These are phyloP conservation scores for Pittosporum tobira DNA, from an alignment of 129 eudicot genomes.

Conservation along the genomic window DNA sequence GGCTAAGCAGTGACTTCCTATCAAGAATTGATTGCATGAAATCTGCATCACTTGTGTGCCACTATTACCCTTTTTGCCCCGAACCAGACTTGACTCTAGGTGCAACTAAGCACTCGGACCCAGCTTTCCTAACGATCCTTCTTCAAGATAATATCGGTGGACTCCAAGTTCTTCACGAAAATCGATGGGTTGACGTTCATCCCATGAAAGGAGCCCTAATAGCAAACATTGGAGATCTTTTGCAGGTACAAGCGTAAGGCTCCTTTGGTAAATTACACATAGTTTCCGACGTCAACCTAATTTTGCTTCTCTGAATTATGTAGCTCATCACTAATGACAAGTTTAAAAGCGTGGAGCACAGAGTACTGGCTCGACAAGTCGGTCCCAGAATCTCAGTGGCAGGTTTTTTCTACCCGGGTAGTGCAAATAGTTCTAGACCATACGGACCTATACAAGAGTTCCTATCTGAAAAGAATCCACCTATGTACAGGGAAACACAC, in stretches of 20 bases:
- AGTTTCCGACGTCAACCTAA: background rate
- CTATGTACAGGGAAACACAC: conserved; percentile 16
- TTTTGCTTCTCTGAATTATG: background rate
- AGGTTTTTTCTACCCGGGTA: conserved; percentile 26
- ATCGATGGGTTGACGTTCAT: conserved; percentile 36
- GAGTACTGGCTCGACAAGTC: conserved; percentile 17
- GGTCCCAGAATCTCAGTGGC: conserved; percentile 31
- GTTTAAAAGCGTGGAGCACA: conserved; percentile 33
- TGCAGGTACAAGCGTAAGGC: conserved; percentile 29
- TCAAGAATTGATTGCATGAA: conserved; percentile 24
- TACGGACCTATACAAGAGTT: conserved; percentile 20
- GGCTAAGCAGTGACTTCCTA: conserved; percentile 20
- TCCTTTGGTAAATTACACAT: background rate
- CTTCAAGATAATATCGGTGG: conserved; percentile 43
- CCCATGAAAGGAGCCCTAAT: conserved; percentile 37
- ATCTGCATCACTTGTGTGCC: conserved; percentile 31
- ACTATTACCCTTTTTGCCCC: conserved; percentile 47
- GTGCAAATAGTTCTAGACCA: background rate
- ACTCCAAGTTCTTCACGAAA: conserved; percentile 35
- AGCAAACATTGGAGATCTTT: conserved; percentile 42
- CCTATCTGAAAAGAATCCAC: conserved; percentile 17
- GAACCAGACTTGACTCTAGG: conserved; percentile 48
- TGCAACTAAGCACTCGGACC: conserved; percentile 38
- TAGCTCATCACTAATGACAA: conserved; percentile 31
- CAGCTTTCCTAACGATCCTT: conserved; percentile 32